Evolutionary conservation across 495 filamentous ascomycete genomes (phyloP), one percentile per base, ranked within the genome.

Genomic region (Monascus purpureus): DNA sequence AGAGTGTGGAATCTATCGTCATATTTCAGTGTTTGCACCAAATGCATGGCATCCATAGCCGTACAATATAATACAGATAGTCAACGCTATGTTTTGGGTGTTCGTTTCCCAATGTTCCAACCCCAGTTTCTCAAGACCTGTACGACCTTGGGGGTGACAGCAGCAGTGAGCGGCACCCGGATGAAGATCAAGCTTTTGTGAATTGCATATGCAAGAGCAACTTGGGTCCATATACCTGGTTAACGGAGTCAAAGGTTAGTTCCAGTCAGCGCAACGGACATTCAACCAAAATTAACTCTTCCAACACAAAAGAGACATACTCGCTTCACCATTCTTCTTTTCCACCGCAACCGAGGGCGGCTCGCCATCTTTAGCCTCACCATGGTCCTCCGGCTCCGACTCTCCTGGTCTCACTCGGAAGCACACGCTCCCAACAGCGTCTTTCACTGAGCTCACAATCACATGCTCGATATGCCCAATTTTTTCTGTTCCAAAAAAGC

Each of bases 151-250:
- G 92, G 90, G 5, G 81, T 84, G 9, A 94, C 68, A 1, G 84
- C 88, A 8, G 80, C 87, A 2, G 90, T 86, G 40, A 95, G 49
- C 2, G 90, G 90, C 2, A 97, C 80, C 6, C 90, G 71, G 33
- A 96, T 57, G 53, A 99, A 94, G 32, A 99, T 94, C 54, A 97
- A 87, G 39, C 80, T 90, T 57, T 99, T 99, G 65, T 99, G 90
- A 31, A 99, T 79, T 0, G 88, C 90, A 44, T 99, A 99, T 4
- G 90, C 92, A 9, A 99, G 70, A 9, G 80, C 90, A 16, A 96
- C 61, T 44, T 95, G 86, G 3, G 90, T 99, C 75, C 76, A 80
- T 26, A 84, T 60, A 41, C 73, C 78, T 82, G 36, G 16, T 13
- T 2, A 28, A 22, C 29, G 8, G 18, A 41, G 28, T 18, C 12